Evolutionary conservation across 2,329 filamentous ascomycete genomes (phyloP), one percentile per base, ranked within the genome.

Genomic region (Ophiocordyceps unilateralis): DNA sequence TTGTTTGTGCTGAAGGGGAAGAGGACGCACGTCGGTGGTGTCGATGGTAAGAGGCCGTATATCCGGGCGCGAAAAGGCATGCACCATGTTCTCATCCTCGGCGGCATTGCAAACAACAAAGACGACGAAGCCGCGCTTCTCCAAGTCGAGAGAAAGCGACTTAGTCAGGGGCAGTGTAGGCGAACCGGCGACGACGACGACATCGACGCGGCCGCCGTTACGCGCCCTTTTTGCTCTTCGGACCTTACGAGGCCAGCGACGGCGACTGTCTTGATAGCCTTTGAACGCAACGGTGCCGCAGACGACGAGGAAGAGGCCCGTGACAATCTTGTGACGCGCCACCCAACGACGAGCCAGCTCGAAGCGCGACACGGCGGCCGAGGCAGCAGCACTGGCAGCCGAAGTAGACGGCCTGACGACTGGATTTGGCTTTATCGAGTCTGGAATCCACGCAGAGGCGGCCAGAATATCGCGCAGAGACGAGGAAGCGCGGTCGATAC

Each of bases 111-210:
- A 89, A 1, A 93, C 83, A 46, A 98, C 70, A 59, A 87, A 98
- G 44, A 96, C 85, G 47, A 96, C 83, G 59, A 93, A 96, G 5
- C 91, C 91, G 49, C 87, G 77, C 46, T 87, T 72, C 63, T 96
- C 91, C 50, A 98, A 68, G 56, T 98, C 91, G 40, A 88, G 64
- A 2, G 86, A 78, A 43, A 96, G 68, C 11, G 85, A 86, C 54
- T 80, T 81, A 7, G 86, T 89, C 55, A 95, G 70, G 15, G 88
- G 83, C 53, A 93, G 78, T 41, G 81, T 76, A 2, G 86, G 83
- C 19, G 85, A 87, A n/a, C 89, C 89, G 20, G 87, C 87, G 48
- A 96, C 74, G 23, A 96, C 83, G 57, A 78, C 67, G 5, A 96
- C 89, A 60, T 98, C 91, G 49, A 81, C 78, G 43, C 91, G 74